Evolutionary conservation across 768 basidiomycete species (phyloP).

Genomic region (Xerocomellus chrysenteron): DNA sequence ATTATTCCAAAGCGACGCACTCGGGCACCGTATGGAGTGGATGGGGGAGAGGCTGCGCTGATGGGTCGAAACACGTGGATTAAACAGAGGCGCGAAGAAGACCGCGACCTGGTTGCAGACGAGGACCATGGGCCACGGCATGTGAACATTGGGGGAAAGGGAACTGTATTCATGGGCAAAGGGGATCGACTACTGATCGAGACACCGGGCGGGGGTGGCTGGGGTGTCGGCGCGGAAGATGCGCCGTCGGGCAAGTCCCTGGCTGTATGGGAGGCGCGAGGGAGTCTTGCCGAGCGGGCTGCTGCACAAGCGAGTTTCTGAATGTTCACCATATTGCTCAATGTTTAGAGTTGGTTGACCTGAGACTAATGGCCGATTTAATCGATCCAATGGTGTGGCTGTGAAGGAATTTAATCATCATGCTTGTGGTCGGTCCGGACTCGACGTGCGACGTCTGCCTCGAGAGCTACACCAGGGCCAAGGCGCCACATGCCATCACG

Average conservation of each 20-base stretch:
- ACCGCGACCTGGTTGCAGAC: constrained; percentile 58
- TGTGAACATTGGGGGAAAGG: constrained; percentile 90
- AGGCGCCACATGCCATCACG: constrained; percentile 60
- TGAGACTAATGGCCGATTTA: no score
- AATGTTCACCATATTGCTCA: no score
- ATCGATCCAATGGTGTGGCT: no score
- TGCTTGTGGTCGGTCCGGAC: constrained; percentile 64
- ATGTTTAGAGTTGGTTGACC: no score
- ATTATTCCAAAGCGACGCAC: constrained; percentile 62
- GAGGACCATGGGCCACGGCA: constrained; percentile 42
- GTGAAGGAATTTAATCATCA: constrained; percentile 42
- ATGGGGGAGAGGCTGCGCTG: constrained; percentile 71
- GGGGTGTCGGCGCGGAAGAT: constrained; percentile 46
- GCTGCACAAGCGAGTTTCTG: no score
- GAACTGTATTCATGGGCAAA: constrained; percentile 83
- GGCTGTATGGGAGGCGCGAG: constrained; percentile 61
- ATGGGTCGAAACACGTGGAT: constrained; percentile 89
- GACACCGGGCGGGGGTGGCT: constrained; percentile 91
- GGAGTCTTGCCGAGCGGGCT: constrained; percentile 61
- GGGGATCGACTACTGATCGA: constrained; percentile 79
- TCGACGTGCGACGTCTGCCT: constrained; percentile 78
- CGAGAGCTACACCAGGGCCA: constrained; percentile 54
- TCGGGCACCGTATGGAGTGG: constrained; percentile 81
- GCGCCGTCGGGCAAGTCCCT: neutral
- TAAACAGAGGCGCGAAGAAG: constrained; percentile 61